Evolutionary conservation across 2,329 filamentous ascomycete genomes (phyloP), one percentile per base, ranked within the genome.

Genomic region (Neonectria sp.): DNA sequence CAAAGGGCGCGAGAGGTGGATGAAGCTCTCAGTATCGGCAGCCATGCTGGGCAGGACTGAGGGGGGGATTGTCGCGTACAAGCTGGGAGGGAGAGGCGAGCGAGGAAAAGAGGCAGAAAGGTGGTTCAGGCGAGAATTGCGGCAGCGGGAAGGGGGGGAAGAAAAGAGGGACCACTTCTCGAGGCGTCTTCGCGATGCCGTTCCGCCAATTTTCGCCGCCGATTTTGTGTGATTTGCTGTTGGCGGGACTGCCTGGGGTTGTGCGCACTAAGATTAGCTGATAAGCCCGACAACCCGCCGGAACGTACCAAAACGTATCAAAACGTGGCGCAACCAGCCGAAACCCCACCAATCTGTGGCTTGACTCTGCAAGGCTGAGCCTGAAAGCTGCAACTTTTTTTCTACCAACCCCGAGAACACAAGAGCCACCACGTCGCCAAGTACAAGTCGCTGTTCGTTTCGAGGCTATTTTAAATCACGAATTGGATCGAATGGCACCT

Each of bases 1-100:
- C 79, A 98, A 88, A 78, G 96, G 96, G 83, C 96, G 91, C 79
- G 95, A 92, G 75, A 99, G 92, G 83, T 99, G 96, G 79, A 98
- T 91, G 87, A 97, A 98, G 72, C 93, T 92, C 82, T 95, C 93
- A 78, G 90, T 88, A 81, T 91, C 86, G 79, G 89, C 86, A 82
- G 94, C 92, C 95, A 97, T 97, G 84, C 79, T 95, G 89, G 83
- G 84, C 82, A 81, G 70, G 43, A 48, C 31, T 73, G 74, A 62
- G 73, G 65, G 60, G 67, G 58, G 67, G 60, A 67, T 68, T 68
- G 62, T 72, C 69, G 68, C 65, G 71, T 68, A 60, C 64, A 60
- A 40, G 63, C 63, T 60, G 64, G 55, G 35, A 37, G 6, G 63
- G 63, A 55, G 58, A 63, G 52, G 33, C 45, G 55, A 51, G 45